These are phyloP conservation scores for Rosa multiflora DNA, from an alignment of 306 rosid species.

Conservation along the genomic window DNA sequence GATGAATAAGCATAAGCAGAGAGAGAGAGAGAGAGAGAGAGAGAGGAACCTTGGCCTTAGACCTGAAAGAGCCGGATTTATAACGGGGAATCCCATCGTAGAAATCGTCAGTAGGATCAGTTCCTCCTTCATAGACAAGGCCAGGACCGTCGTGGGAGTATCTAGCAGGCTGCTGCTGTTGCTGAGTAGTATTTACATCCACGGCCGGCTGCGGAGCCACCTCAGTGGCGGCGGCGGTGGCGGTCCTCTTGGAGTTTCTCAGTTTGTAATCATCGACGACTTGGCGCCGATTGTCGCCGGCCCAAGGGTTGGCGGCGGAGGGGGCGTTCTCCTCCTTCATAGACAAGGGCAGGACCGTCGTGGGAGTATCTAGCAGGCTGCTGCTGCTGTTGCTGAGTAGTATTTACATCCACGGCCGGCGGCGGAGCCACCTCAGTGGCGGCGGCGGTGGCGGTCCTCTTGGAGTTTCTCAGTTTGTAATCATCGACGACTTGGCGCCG, in stretches of 20 bases:
- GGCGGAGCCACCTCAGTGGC: background rate
- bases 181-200: background rate
- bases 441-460: background rate
- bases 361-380: too few species aligned
- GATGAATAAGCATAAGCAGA: background rate
- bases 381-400: background rate
- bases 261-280: background rate
- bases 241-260: background rate
- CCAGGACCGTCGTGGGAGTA: background rate
- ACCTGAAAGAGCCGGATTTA: constrained; percentile 65
- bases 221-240: background rate
- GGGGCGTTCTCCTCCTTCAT: too few species aligned
- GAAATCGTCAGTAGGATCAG: constrained; percentile 37
- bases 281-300: background rate
- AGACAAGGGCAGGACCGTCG: too few species aligned
- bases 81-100: constrained; percentile 85
- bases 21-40: background rate
- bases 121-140: background rate
- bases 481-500: background rate
- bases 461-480: background rate
- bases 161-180: constrained; percentile 19
- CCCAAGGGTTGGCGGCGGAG: background rate
- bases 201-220: background rate
- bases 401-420: background rate
- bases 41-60: constrained; percentile 66